Base-by-base conservation (phyloP, 1,139 yeast species). In the Oligophagozyma castellii region DNA sequence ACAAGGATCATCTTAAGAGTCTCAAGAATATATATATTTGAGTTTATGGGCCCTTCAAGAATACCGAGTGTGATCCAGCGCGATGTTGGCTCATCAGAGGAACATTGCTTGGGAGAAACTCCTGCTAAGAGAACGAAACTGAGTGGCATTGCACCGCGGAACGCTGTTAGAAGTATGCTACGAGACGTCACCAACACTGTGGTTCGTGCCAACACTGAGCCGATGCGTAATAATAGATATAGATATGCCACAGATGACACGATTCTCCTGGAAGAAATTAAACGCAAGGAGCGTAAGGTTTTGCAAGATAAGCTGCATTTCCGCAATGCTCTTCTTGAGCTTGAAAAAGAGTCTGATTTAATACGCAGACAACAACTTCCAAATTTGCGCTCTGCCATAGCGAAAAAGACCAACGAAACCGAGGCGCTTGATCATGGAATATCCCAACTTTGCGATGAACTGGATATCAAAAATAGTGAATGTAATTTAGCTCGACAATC, bases 281-380 rank as follows among this genome's bases (percentile, higher is more conserved):
- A 38, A 23, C 28, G 22, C 14, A 22, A 35, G 21, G 46, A 44
- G 29, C 34, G 53, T 14, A 48, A 47, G 29, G 39, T 44, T 2
- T 28, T 46, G 26, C 37, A 38, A 26, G 53, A 47, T 30, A 47
- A 47, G 4, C 32, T 39, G 13, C 42, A 40, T 23, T 39, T 46
- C 18, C 33, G 43, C 19, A 37, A 40, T 18, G 43, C 47, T 6
- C 45, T 48, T 5, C 28, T 24, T 5, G 52, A 44, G 23, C 39
- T 46, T 16, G 49, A 46, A 22, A 35, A 42, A 20, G 47, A 43
- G 24, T 34, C 44, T 5, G 28, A 29, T 5, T 32, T 29, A 8
- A 30, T 45, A 22, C 33, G 34, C 12, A 35, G 33, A 16, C 26
- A 35, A 10, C 32, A 34, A 13, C 19, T 44, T n/a, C 46, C 47